Base-by-base conservation (phyloP, 805 yeast species). In the Candida incommunis region DNA sequence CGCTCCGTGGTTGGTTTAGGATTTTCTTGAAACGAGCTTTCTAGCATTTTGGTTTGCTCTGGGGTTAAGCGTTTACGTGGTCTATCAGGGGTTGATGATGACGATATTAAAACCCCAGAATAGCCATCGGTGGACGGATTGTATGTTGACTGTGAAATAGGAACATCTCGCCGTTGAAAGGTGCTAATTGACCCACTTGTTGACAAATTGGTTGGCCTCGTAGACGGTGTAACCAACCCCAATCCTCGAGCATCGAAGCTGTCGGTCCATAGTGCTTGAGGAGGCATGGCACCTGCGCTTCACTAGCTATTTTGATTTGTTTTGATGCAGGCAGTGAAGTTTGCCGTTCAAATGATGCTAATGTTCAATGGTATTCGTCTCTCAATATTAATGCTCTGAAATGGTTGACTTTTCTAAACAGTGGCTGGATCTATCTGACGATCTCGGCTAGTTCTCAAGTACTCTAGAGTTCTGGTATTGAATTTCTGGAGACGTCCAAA, bases 1-100 rank as follows among this genome's bases (percentile, higher is more conserved):
- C 71, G 70, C 37, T 78, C 77, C 0, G 84, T 76, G 40, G 72
- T 69, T 2, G 95, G 95, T 51, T 81, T 82, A 29, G 82, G 80
- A 51, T 80, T 81, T 45, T 64, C 67, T 46, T 75, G 76, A 60
- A 83, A 85, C 54, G 83, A 90, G 16, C 67, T 63, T 41, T 84
- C 74, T 43, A 85, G 68, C 41, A 73, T 69, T 41, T 75, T 79
- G 15, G 54, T 48, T 46, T 54, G 55, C 42, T 55, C 50, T 7
- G 50, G 49, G 24, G 48, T 45, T 23, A 53, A 49, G 20, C 57
- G 46, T 43, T 52, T 55, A 3, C 60, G 34, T 2, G 55, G 37
- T 31, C 20, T 7, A 5, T 31, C 37, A 9, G n/a, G 18, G 20
- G 37, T 16, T n/a, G 37, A 31, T 7, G 11, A 9, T 7, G 37